Percentiles rank a stretch among this genome's conserved stretches.
phyloP scores from a whole-genome alignment of 305 asterid species.

The Stenogyne calaminthoides region DNA sequence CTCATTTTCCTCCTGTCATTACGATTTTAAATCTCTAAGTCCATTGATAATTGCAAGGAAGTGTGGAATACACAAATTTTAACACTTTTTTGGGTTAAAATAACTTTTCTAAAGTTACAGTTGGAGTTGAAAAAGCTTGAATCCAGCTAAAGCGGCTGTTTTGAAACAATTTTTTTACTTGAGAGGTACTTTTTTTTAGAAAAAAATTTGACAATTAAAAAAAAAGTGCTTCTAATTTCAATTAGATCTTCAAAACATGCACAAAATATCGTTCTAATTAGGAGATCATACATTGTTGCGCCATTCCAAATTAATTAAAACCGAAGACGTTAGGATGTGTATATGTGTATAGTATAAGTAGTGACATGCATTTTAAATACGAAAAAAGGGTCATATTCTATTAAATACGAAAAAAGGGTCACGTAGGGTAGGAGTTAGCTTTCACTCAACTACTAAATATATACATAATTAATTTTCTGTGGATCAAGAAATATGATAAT shows the following conservation, averaged over 20 bases:
- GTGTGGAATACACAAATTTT: too few relatives aligned
- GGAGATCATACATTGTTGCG: not conserved
- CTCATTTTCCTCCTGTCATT: constrained; percentile 15
- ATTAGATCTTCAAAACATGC: too few relatives aligned
- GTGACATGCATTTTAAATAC: not conserved
- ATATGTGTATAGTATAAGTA: not conserved
- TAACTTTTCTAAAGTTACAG: not conserved
- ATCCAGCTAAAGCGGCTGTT: too few relatives aligned
- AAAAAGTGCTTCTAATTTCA: too few relatives aligned
- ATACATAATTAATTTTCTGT: not conserved
- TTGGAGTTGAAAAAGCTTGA: not conserved
- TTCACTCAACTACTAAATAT: not conserved
- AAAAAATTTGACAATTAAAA: too few relatives aligned
- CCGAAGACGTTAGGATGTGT: not conserved
- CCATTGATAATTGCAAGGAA: not conserved
- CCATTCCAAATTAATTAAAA: not conserved
- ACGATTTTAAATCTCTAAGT: not conserved
- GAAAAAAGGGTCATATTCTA: too few relatives aligned
- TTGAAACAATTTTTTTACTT: too few relatives aligned
- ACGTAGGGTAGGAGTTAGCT: constrained; percentile 21
- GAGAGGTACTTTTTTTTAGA: too few relatives aligned
- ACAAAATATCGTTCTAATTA: not conserved
- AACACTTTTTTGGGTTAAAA: too few relatives aligned
- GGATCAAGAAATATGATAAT: not conserved
- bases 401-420: not conserved